These are phyloP conservation scores for Arabis hirsuta DNA, from an alignment of 345 rosid genomes.

Conservation along the genomic window DNA sequence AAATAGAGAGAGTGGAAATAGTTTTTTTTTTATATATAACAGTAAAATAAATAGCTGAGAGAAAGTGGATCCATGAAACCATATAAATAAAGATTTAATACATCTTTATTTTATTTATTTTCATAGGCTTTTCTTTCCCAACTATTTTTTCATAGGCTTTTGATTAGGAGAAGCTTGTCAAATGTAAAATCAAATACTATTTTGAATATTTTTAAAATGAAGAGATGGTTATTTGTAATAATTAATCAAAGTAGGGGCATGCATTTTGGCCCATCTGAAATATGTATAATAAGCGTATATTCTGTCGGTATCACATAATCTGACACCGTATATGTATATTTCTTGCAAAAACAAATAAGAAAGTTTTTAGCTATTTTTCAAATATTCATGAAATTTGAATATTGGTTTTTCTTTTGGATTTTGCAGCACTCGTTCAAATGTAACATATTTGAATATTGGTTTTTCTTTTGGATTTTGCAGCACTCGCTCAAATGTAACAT, in stretches of 20 bases:
- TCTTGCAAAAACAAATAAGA: no score
- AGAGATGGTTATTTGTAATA: background rate
- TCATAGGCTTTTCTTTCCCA: slow-evolving; percentile 19
- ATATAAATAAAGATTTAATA: slow-evolving; percentile 12
- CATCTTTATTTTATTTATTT: background rate
- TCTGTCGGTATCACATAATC: slow-evolving; percentile 17
- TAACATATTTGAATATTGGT: background rate
- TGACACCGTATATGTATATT: background rate
- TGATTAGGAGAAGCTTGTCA: slow-evolving; percentile 29
- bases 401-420: background rate
- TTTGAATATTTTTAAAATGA: slow-evolving; percentile 19
- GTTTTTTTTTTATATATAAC: slow-evolving; percentile 8
- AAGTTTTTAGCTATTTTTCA: slow-evolving; percentile 1
- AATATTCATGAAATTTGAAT: background rate
- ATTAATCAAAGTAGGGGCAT: slow-evolving; percentile 29
- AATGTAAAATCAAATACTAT: slow-evolving; percentile 28
- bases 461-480: background rate
- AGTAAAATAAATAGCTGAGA: slow-evolving; percentile 26
- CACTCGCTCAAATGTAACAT: background rate
- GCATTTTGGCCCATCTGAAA: slow-evolving; percentile 19
- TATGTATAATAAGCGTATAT: background rate
- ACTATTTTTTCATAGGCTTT: slow-evolving; percentile 34
- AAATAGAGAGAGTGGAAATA: slow-evolving; percentile 22
- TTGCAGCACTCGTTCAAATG: background rate
- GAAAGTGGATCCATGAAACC: slow-evolving; percentile 40